Evolutionary conservation across 352 stramenopile genomes (phyloP).

Genomic region (Globisporangium sylvaticum): DNA sequence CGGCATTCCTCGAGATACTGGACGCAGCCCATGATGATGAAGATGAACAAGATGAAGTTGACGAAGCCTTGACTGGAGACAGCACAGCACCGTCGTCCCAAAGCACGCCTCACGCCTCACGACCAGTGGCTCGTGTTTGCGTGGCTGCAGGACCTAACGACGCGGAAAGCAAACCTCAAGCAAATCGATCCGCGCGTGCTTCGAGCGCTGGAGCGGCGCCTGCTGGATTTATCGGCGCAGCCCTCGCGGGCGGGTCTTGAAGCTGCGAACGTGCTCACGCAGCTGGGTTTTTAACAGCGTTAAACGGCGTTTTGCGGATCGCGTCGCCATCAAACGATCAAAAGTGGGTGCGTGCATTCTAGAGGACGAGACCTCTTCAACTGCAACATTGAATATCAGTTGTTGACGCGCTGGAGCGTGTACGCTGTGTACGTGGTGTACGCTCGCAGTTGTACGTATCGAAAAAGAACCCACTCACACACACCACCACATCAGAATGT

Average conservation of each 20-base stretch:
- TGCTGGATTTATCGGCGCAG: conserved; percentile 23
- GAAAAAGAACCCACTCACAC: not conserved
- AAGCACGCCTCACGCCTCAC: not conserved
- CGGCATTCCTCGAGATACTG: conserved; percentile 47
- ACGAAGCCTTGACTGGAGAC: not conserved
- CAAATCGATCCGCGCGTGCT: conserved; percentile 40
- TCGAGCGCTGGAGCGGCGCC: conserved; percentile 26
- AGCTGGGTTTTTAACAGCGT: conserved; percentile 18
- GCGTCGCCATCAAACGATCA: not conserved
- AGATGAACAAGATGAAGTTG: not conserved
- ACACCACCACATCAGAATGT: not conserved
- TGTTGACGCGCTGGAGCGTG: not conserved
- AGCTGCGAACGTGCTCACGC: conserved; percentile 36
- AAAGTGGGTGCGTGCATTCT: not conserved
- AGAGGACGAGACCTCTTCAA: not conserved
- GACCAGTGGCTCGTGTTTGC: conserved; percentile 36
- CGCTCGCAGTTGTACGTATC: not conserved
- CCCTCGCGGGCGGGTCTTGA: conserved; percentile 29
- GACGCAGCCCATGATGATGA: conserved; percentile 14
- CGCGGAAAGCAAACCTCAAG: conserved; percentile 8
- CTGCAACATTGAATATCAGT: not conserved
- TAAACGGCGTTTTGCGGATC: not conserved
- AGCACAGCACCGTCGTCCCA: not conserved
- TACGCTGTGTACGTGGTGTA: not conserved
- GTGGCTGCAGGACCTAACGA: conserved; percentile 38